These are phyloP conservation scores for Crotalaria pallida DNA, from an alignment of 306 rosid genomes.

Conservation along the genomic window DNA sequence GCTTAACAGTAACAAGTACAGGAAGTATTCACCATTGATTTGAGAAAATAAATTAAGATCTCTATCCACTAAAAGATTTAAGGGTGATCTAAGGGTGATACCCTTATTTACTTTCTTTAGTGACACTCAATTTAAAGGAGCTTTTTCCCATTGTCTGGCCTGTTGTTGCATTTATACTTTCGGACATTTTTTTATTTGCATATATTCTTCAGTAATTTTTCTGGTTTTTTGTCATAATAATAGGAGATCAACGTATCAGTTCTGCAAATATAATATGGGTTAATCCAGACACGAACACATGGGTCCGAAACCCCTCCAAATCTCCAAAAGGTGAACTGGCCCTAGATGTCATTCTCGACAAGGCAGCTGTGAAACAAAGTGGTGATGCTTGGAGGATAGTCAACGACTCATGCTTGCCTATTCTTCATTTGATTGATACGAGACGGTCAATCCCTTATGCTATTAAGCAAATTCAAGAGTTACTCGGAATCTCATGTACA, in stretches of 20 bases:
- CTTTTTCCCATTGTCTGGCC: neutral
- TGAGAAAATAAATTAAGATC: too few species aligned
- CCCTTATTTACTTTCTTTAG: neutral
- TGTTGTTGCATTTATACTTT: neutral
- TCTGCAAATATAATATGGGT: conserved; percentile 81
- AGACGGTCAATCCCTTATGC: conserved; percentile 85
- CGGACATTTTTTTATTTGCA: neutral
- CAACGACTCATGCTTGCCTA: conserved; percentile 82
- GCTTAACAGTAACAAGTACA: too few species aligned
- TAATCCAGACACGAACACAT: conserved; percentile 67
- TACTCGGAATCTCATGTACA: conserved; percentile 80
- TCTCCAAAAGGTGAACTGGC: conserved; percentile 80
- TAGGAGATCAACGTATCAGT: conserved; percentile 78
- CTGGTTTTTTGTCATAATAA: neutral
- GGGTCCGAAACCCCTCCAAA: conserved; percentile 59
- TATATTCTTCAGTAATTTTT: neutral
- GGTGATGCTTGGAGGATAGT: conserved; percentile 98
- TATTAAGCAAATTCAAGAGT: conserved; percentile 73
- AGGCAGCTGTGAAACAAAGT: conserved; percentile 60
- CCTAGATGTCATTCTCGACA: conserved; percentile 65
- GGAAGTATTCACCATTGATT: neutral
- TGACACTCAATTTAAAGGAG: neutral
- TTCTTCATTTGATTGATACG: conserved; percentile 82
- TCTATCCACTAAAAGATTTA: neutral
- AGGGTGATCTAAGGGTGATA: neutral